Conservation (phyloP, 2,329 filamentous ascomycete species). For the Phaeophleospora eucalypticola region DNA sequence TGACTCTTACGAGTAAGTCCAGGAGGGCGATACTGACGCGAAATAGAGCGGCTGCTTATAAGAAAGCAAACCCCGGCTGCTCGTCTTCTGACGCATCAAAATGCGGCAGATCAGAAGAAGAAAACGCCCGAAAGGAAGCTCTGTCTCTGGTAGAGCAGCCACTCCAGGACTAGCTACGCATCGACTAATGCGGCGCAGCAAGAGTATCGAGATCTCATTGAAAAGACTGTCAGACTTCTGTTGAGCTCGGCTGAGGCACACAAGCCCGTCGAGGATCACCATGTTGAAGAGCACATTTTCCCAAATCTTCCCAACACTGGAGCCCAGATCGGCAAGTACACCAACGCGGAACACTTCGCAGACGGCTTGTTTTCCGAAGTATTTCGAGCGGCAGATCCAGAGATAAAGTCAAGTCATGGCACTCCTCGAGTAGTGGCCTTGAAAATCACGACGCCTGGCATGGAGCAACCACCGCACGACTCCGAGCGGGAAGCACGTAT, state of each 20-base stretch:
- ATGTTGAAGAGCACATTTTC: slow-evolving; percentile 28
- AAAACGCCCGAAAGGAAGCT: slow-evolving; percentile 57
- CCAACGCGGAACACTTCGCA: slow-evolving; percentile 52
- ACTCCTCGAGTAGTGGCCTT: slow-evolving; percentile 57
- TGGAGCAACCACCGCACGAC: slow-evolving; percentile 75
- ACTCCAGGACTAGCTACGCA: slow-evolving; percentile 15
- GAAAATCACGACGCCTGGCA: slow-evolving; percentile 76
- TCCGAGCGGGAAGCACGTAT: slow-evolving; percentile 75
- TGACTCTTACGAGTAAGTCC: slow-evolving; percentile 19
- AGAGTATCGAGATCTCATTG: slow-evolving; percentile 48
- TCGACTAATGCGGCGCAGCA: slow-evolving; percentile 45
- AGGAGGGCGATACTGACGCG: slow-evolving; percentile 9
- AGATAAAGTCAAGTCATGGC: slow-evolving; percentile 9
- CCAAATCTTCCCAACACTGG: slow-evolving; percentile 32
- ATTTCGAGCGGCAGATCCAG: slow-evolving; percentile 59
- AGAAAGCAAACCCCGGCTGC: slow-evolving; percentile 42
- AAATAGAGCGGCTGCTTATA: slow-evolving; percentile 47
- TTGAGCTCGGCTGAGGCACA: slow-evolving; percentile 31
- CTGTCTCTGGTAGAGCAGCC: slow-evolving; percentile 50
- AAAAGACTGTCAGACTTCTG: slow-evolving; percentile 26
- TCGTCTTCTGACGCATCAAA: slow-evolving; percentile 48
- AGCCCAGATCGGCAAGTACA: slow-evolving; percentile 53
- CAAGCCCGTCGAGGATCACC: slow-evolving; percentile 23
- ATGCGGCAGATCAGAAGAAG: slow-evolving; percentile 64
- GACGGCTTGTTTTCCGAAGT: slow-evolving; percentile 78